Conservation (phyloP, 768 basidiomycete genomes). For the Tylopilus felleus region DNA sequence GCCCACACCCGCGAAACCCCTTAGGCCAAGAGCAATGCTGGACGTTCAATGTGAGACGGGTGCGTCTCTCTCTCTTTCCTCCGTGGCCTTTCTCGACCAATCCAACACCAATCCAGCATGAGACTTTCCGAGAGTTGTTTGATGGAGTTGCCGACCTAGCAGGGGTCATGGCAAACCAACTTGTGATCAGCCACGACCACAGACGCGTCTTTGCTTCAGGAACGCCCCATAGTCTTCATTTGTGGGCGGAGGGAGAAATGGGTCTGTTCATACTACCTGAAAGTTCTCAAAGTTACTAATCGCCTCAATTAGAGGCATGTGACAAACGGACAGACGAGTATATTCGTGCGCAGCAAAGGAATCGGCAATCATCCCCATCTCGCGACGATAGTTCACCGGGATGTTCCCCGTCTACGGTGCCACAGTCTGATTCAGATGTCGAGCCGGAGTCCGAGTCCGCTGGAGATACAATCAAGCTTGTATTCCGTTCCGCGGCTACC, state of each 20-base stretch:
- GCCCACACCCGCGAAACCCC: constrained; percentile 55
- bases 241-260: constrained; percentile 67
- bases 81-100: neutral
- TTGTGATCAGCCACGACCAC: constrained; percentile 60
- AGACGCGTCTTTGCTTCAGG: constrained; percentile 67
- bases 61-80: constrained; percentile 28
- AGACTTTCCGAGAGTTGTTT: constrained; percentile 62
- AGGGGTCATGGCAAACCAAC: constrained; percentile 43
- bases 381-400: neutral
- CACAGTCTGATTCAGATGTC: constrained; percentile 19
- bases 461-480: constrained; percentile 59
- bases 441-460: constrained; percentile 37
- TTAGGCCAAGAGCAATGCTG: constrained; percentile 39
- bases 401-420: constrained; percentile 20
- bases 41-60: constrained; percentile 58
- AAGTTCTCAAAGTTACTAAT: constrained; percentile 7
- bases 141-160: constrained; percentile 65
- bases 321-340: constrained; percentile 62
- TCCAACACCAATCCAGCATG: constrained; percentile 41
- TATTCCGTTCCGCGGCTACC: constrained; percentile 53
- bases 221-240: constrained; percentile 59
- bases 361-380: constrained; percentile 25
- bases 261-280: constrained; percentile 39
- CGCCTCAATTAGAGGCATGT: constrained; percentile 53
- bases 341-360: constrained; percentile 41